phyloP scores from a whole-genome alignment of 106 monocot genomes.

The Ottelia alismoides region DNA sequence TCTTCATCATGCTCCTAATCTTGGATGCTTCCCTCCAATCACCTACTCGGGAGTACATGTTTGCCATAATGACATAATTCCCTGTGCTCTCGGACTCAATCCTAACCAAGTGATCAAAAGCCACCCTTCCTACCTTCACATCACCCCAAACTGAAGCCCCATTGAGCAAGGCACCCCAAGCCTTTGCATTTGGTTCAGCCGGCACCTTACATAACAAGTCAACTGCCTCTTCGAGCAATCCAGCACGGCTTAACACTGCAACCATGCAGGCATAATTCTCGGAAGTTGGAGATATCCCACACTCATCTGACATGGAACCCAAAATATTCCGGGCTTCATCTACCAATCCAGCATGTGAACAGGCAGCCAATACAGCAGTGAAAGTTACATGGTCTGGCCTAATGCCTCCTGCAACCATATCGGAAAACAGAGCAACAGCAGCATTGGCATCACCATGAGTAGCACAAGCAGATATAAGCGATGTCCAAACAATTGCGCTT shows the following conservation, averaged over 20 bases:
- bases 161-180: constrained; percentile 20
- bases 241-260: constrained; percentile 8
- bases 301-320: neutral
- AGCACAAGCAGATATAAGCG: constrained; percentile 44
- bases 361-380: constrained; percentile 10
- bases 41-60: constrained; percentile 7
- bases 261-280: constrained; percentile 22
- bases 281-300: constrained; percentile 2
- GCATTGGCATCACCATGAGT: constrained; percentile 27
- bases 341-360: constrained; percentile 15
- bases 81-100: constrained; percentile 18
- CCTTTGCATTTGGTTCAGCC: constrained; percentile 11
- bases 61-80: constrained; percentile 17
- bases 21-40: constrained; percentile 3
- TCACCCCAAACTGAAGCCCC: constrained; percentile 9
- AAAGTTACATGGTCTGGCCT: constrained; percentile 7
- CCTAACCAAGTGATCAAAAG: constrained; percentile 3
- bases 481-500: constrained; percentile 38
- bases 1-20: constrained; percentile 14
- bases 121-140: constrained; percentile 7
- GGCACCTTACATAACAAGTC: constrained; percentile 7
- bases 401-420: constrained; percentile 19
- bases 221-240: constrained; percentile 12
- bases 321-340: constrained; percentile 7
- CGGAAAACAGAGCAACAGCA: constrained; percentile 17